phyloP scores from a whole-genome alignment of 371 early-diverging fungal species.

The Mortierella sp. region DNA sequence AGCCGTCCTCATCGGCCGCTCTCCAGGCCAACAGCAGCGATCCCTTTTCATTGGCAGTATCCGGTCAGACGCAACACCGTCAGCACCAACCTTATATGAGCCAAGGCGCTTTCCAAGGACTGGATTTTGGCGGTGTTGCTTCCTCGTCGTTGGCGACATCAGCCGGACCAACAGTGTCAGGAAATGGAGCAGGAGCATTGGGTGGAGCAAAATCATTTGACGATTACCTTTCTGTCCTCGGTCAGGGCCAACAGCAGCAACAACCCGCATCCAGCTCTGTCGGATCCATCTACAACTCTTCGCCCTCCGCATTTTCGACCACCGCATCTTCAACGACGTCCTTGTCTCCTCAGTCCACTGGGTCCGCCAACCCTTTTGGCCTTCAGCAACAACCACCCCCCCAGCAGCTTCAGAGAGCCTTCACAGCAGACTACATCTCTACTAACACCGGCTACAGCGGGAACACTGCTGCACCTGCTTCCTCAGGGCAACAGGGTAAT shows the following conservation, averaged over 20 bases:
- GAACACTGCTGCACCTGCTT: background rate
- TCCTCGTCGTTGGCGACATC: background rate
- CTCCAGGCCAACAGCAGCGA: slow-evolving; percentile 12
- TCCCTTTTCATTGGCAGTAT: slow-evolving; percentile 24
- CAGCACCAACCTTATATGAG: slow-evolving; percentile 8
- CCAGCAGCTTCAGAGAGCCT: slow-evolving; percentile 31
- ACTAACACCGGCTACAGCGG: background rate
- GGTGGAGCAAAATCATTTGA: slow-evolving; percentile 50
- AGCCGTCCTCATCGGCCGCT: slow-evolving; percentile 1
- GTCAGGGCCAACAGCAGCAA: slow-evolving; percentile 21
- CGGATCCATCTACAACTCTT: slow-evolving; percentile 8
- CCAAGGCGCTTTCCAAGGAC: slow-evolving; percentile 26
- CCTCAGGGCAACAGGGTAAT: slow-evolving; percentile 34
- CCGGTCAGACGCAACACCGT: background rate
- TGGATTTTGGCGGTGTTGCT: slow-evolving; percentile 8
- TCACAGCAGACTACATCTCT: slow-evolving; percentile 19
- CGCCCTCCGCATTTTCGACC: slow-evolving; percentile 18
- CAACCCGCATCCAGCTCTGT: background rate
- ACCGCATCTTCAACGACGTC: slow-evolving; percentile 3
- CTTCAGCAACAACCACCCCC: slow-evolving; percentile 15
- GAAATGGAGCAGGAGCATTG: background rate
- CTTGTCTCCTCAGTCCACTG: slow-evolving; percentile 38
- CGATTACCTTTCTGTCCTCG: slow-evolving; percentile 34
- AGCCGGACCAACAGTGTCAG: background rate
- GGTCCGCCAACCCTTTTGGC: slow-evolving; percentile 36